Evolutionary conservation across 805 yeast genomes (phyloP), one percentile per base, ranked within the genome.

Genomic region (Zygoascus bituminiphila): DNA sequence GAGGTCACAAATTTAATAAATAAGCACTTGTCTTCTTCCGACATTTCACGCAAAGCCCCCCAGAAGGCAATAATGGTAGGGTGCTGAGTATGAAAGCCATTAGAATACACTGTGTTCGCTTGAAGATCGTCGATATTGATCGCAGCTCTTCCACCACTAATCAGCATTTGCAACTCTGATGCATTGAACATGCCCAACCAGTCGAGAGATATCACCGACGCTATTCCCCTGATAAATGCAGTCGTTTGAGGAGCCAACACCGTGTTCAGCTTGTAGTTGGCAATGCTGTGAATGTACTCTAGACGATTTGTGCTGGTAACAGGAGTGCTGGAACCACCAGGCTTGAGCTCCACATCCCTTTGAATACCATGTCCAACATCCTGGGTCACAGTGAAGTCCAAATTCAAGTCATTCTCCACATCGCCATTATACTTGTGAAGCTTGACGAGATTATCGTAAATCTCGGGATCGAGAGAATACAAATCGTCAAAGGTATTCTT

Each of bases 171-270:
- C 14, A 93, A 65, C 59, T 93, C 98, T 33, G 69, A 69, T 0
- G 95, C 82, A 58, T 86, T 87, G 67, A 91, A 93, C 82, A 91
- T 79, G 21, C 76, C 75, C 42, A 91, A 69, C 96, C 96, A 88
- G 35, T 73, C 73, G 1, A 82, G 78, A 9, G 81, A 72, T 23
- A 93, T 79, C 17, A 91, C 70, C 48, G 75, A 76, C 54, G 74
- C 76, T 43, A 93, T 62, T 0, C 98, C 98, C 12, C 71, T 74
- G 31, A 89, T 66, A 60, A 87, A 84, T 37, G 74, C 70, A 26
- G 70, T 69, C 0, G 86, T 75, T 57, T 82, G 91, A 2, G 74
- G 60, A n/a, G 72, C 65, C 20, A 83, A 68, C 14, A 77, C 71
- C 38, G 70, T 74, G 63, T 88, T 87, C 49, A 93, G 69, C 60